phyloP scores from a whole-genome alignment of 169 alveolate species.

The Plasmodium gonderi region DNA sequence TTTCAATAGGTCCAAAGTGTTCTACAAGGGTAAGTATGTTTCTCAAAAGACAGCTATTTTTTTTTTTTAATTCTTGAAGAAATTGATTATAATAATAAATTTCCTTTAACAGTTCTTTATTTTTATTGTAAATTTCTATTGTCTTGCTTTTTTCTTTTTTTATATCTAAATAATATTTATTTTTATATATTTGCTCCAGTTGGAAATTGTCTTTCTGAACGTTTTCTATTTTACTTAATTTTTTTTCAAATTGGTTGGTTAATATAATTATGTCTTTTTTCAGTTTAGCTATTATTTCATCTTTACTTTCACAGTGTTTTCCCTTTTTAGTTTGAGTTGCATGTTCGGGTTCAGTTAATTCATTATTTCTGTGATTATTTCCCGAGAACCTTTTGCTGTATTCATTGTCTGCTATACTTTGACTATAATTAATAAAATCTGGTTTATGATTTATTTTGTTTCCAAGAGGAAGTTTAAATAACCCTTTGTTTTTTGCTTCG shows the following conservation, averaged over 20 bases:
- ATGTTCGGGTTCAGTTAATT: background rate
- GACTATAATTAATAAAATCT: conserved; percentile 6
- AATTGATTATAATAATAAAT: conserved; percentile 11
- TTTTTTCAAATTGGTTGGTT: conserved; percentile 30
- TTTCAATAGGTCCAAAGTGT: conserved; percentile 13
- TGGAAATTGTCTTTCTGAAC: conserved; percentile 43
- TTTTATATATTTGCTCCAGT: conserved; percentile 46
- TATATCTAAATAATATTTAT: conserved; percentile 46
- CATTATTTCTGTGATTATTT: background rate
- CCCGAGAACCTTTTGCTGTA: background rate
- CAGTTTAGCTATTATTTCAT: conserved; percentile 46
- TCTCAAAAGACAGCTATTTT: conserved; percentile 22
- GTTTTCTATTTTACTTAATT: conserved; percentile 30
- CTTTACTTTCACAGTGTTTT: background rate
- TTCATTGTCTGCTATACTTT: background rate
- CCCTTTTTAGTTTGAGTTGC: background rate
- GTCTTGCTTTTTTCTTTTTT: conserved; percentile 38
- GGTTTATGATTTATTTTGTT: conserved; percentile 4
- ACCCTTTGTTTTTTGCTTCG: conserved; percentile 42
- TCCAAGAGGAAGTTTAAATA: conserved; percentile 35
- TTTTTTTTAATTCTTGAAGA: conserved; percentile 35
- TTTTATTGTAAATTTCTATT: conserved; percentile 11
- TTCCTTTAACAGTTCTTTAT: conserved; percentile 18
- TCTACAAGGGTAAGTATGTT: background rate
- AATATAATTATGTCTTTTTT: conserved; percentile 25